Percentiles rank a stretch among this genome's conserved stretches.
Evolutionary conservation across 2,329 filamentous ascomycete genomes (phyloP).

Genomic region (Pseudogymnoascus sp.): DNA sequence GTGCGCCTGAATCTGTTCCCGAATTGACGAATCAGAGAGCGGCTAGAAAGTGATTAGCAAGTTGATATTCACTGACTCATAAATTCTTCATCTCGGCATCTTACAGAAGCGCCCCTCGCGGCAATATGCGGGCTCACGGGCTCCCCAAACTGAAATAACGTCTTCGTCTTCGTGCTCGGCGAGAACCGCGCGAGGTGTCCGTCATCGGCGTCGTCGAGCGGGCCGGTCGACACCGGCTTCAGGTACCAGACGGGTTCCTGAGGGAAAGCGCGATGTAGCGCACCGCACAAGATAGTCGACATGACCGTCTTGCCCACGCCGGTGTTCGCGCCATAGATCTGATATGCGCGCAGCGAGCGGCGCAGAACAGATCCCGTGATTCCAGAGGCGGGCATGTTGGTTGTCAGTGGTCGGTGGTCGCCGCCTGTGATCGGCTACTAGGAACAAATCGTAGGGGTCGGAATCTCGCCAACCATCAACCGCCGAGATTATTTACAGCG

Average conservation of each 20-base stretch:
- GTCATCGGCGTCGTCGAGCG: constrained; percentile 61
- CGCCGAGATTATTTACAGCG: background rate
- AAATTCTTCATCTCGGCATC: constrained; percentile 8
- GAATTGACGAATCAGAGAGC: constrained; percentile 43
- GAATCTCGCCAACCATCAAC: background rate
- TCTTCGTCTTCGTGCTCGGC: constrained; percentile 45
- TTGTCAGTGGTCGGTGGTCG: background rate
- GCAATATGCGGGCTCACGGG: constrained; percentile 74
- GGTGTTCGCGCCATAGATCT: constrained; percentile 78
- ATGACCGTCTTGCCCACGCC: constrained; percentile 80
- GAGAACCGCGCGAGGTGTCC: constrained; percentile 51
- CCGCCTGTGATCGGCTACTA: background rate
- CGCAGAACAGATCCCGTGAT: constrained; percentile 48
- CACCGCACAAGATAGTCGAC: constrained; percentile 62
- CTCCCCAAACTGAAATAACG: constrained; percentile 63
- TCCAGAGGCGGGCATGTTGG: constrained; percentile 37
- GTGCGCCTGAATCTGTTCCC: constrained; percentile 40
- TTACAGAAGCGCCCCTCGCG: constrained; percentile 33
- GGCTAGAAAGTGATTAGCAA: constrained; percentile 30
- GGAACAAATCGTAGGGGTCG: background rate
- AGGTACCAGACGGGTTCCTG: constrained; percentile 53
- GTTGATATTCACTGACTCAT: constrained; percentile 36
- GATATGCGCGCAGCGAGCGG: constrained; percentile 58
- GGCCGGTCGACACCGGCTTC: constrained; percentile 76
- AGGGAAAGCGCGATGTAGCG: constrained; percentile 41